These are phyloP conservation scores for Fusarium nanum DNA, from an alignment of 2,329 filamentous ascomycete species.

Conservation along the genomic window DNA sequence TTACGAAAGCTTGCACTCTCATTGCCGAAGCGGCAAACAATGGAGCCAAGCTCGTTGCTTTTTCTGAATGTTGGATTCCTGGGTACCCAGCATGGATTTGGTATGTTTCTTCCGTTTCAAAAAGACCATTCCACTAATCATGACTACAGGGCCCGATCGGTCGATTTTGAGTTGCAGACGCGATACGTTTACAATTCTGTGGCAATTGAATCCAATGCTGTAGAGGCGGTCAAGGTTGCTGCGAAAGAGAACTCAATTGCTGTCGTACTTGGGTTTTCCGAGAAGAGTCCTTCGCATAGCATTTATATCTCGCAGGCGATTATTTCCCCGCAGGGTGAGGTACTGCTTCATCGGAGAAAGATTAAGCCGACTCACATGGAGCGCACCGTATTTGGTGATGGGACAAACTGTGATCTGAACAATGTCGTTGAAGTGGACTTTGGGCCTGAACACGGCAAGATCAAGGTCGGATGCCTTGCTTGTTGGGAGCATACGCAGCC, in stretches of 20 bases:
- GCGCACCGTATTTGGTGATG: slow-evolving; percentile 62
- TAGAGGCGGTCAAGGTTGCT: slow-evolving; percentile 50
- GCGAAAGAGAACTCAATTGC: slow-evolving; percentile 54
- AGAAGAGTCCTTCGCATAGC: slow-evolving; percentile 50
- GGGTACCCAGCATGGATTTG: slow-evolving; percentile 63
- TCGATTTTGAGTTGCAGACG: slow-evolving; percentile 42
- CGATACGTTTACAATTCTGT: slow-evolving; percentile 57
- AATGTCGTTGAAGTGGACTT: slow-evolving; percentile 55
- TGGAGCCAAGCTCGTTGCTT: slow-evolving; percentile 65
- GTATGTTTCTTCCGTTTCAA: slow-evolving; percentile 19
- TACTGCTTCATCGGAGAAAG: slow-evolving; percentile 58
- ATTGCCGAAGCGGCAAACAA: slow-evolving; percentile 49
- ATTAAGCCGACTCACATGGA: slow-evolving; percentile 67
- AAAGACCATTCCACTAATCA: neutral
- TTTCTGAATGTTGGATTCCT: slow-evolving; percentile 65
- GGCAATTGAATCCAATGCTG: slow-evolving; percentile 54
- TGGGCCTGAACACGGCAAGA: slow-evolving; percentile 45
- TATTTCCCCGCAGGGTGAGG: slow-evolving; percentile 55
- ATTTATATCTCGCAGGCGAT: slow-evolving; percentile 61
- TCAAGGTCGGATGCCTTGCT: slow-evolving; percentile 57
- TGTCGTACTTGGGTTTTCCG: slow-evolving; percentile 59
- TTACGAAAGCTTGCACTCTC: slow-evolving; percentile 43
- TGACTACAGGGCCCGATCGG: slow-evolving; percentile 34
- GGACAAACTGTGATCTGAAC: slow-evolving; percentile 52
- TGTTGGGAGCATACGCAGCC: slow-evolving; percentile 66